These are phyloP conservation scores for Clonostachys sp. DNA, from an alignment of 2,329 filamentous ascomycete species.

Conservation along the genomic window DNA sequence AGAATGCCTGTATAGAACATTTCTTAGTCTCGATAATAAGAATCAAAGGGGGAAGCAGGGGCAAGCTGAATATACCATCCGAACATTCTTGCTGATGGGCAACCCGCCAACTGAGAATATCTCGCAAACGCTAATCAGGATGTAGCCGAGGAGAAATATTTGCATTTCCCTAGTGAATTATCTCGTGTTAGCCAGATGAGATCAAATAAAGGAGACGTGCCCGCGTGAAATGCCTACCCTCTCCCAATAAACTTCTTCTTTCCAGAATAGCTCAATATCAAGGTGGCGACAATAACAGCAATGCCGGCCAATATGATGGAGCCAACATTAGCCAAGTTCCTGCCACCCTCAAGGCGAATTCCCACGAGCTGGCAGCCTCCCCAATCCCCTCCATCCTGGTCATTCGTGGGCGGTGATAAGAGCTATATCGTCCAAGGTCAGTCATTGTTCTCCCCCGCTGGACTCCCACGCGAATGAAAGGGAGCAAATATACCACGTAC, in stretches of 20 bases:
- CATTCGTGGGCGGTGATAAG: not conserved
- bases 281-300: slow-evolving; percentile 63
- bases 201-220: not conserved
- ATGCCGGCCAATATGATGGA: slow-evolving; percentile 80
- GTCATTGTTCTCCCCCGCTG: not conserved
- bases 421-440: not conserved
- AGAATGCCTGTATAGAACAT: slow-evolving; percentile 63
- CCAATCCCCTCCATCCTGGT: slow-evolving; percentile 51
- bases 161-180: slow-evolving; percentile 77
- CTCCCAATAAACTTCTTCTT: slow-evolving; percentile 89
- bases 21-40: not conserved
- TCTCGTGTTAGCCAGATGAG: not conserved
- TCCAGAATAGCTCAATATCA: slow-evolving; percentile 76
- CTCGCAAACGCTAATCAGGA: slow-evolving; percentile 87
- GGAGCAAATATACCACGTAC: slow-evolving; percentile 42
- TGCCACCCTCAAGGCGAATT: slow-evolving; percentile 62
- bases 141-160: slow-evolving; percentile 81
- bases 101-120: slow-evolving; percentile 95
- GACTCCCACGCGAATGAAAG: not conserved
- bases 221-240: slow-evolving; percentile 51
- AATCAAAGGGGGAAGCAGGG: not conserved
- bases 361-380: slow-evolving; percentile 72
- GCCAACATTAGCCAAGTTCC: slow-evolving; percentile 80
- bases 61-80: slow-evolving; percentile 57
- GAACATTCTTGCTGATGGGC: slow-evolving; percentile 64